Conservation (phyloP, 805 yeast genomes). For the Candida lessepsii region DNA sequence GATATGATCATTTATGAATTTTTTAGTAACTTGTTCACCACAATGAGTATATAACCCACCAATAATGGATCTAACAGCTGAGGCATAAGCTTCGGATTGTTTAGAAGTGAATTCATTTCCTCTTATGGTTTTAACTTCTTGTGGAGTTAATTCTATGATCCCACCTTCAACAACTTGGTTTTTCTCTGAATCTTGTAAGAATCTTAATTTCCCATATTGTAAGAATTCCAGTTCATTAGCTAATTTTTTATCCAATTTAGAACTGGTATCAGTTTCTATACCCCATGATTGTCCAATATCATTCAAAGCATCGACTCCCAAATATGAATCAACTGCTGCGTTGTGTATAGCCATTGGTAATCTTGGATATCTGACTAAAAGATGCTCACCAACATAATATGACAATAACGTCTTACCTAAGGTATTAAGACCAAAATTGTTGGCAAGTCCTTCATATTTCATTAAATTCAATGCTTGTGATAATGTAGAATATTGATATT, state of each 20-base stretch:
- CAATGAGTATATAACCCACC: conserved; percentile 79
- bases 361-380: conserved; percentile 81
- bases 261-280: conserved; percentile 68
- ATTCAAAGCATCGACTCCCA: conserved; percentile 64
- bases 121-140: conserved; percentile 21
- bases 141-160: conserved; percentile 38
- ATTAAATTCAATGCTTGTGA: conserved; percentile 77
- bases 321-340: conserved; percentile 72
- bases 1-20: conserved; percentile 72
- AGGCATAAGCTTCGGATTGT: conserved; percentile 52
- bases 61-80: conserved; percentile 76
- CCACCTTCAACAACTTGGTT: conserved; percentile 47
- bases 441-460: conserved; percentile 48
- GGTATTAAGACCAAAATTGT: conserved; percentile 76
- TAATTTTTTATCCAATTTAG: conserved; percentile 64
- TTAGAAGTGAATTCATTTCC: conserved; percentile 29
- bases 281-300: conserved; percentile 84
- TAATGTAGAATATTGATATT: conserved; percentile 60
- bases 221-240: conserved; percentile 66
- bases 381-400: conserved; percentile 71
- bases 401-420: conserved; percentile 79
- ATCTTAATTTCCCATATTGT: conserved; percentile 70
- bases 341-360: conserved; percentile 77
- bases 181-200: conserved; percentile 28
- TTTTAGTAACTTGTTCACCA: conserved; percentile 61